Base-by-base conservation (phyloP, 495 filamentous ascomycete genomes). In the Jackrogersella minutella region DNA sequence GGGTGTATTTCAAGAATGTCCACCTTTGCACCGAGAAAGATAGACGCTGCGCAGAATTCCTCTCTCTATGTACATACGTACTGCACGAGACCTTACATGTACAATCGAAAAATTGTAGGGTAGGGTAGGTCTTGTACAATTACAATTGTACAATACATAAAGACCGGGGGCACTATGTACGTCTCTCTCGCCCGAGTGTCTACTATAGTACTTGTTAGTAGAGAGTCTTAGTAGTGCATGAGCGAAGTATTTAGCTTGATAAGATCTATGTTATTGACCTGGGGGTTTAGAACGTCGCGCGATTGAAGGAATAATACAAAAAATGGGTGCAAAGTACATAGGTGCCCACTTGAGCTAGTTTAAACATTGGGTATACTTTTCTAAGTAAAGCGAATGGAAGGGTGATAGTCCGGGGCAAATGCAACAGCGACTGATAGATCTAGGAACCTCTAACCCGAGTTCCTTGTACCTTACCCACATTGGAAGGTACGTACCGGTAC, bases 391-490 rank as follows among this genome's bases (percentile, higher is more conserved):
- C 6, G 21, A 22, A 65, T 36, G 53, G 54, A 65, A 54, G 53
- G 58, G 56, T 70, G 62, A 51, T 66, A 70, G 68, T 70, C 68
- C 63, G 68, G 68, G 68, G 68, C 68, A 70, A 55, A 70, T 70
- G 68, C 62, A 70, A 67, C 68, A 62, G 58, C 33, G 50, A 46
- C 68, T 66, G 37, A 52, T 58, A 66, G 68, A 66, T 70, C 58
- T 70, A 63, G 68, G 58, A 63, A 66, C 68, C 52, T 63, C 52
- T 51, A 61, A 51, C 40, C 58, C 58, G 51, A 65, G 52, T 65
- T 37, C 37, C 57, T 36, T 66, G 67, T 65, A 66, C 62, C 62
- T 62, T 70, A 21, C 62, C n/a, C 56, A 37, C 62, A 19, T 16
- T 26, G 13, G 17, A n/a, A 1, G 54, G 53, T 66, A 70, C 63